Evolutionary conservation across 116 monocot genomes (phyloP), one percentile per base, ranked within the genome.

Genomic region (Trichopus zeylanicus): DNA sequence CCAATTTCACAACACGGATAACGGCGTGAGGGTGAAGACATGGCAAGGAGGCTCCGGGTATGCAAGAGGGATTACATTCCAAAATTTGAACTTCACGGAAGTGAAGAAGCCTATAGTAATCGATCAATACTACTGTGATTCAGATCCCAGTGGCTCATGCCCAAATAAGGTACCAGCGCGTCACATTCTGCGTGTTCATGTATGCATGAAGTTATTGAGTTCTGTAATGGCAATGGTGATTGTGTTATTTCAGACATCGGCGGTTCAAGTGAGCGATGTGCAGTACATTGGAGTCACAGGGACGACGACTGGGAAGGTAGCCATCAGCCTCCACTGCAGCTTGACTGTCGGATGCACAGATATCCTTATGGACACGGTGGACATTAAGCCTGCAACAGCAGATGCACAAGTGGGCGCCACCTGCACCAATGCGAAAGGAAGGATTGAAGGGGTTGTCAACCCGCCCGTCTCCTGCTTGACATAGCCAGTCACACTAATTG

Each of bases 261-360:
- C 46, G 1, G 67, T 67, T 12, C 27, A 73, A 48, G 31, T 66
- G 10, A 31, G 61, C 5, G n/a, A 61, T 12, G 46, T 73, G 33
- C 37, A 31, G 12, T 73, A 73, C 31, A 31, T 28, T 3, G 48
- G 42, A 16, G 24, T 38, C 12, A 31, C 12, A 12, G 73, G 73
- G 31, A 67, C 67, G 11, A 39, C 73, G 2, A 10, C 54, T 0
- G 53, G 33, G 9, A 29, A 30, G 3, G 6, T 8, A 0, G 73
- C 73, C 0, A 35, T 67, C 16, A 47, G 22, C 13, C 55, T 73
- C 25, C 60, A 47, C 34, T 73, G 73, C 31, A 73, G 73, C 53
- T 25, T 24, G 9, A 47, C 16, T 5, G 31, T 59, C 3, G 27
- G 47, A 1, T 73, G 73, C 61, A 46, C 61, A 25, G 23, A 49